Evolutionary conservation across 2,329 filamentous ascomycete genomes (phyloP), one percentile per base, ranked within the genome.

Genomic region (Shiraia bambusicola): DNA sequence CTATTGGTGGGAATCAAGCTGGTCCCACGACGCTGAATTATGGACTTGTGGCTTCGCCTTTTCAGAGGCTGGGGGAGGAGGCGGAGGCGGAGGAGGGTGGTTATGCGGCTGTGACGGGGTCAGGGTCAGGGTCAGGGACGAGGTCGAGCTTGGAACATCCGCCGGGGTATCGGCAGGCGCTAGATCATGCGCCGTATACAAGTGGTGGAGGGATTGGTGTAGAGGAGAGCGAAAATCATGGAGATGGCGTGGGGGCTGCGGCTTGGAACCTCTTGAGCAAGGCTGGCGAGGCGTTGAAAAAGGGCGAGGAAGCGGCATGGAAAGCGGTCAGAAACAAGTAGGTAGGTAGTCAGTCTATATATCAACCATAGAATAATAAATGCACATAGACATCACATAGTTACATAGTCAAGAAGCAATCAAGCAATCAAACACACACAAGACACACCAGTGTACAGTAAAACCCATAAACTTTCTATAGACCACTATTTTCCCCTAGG

Each of bases 141-240:
- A 40, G 47, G 14, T 33, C 40, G 28, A 63, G 52, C 47, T 49
- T 70, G 27, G 66, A 70, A 44, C 71, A 75, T 47, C 75, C 75
- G 15, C 70, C 73, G 0, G 73, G 74, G 10, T 78, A 78, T 54
- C 57, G 69, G 39, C 75, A 78, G 48, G 71, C 74, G 43, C 59
- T 54, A 22, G 68, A 50, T 64, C 72, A 67, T 38, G 52, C 58
- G 14, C 58, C 58, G 15, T 65, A 63, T 40, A 72, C 71, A 13
- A 61, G 65, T 24, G 72, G 74, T 47, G 71, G 61, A 66, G 48
- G 65, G 49, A 53, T 54, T 66, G 49, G 61, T 27, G 52, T 28
- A 31, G 50, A 42, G 28, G 58, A 59, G 17, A 49, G 31, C 31
- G 37, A 32, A 15, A 33, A 9, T 9, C 17, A 22, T 9, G 49